phyloP scores from a whole-genome alignment of 495 filamentous ascomycete species.

The Cetradonia linearis region DNA sequence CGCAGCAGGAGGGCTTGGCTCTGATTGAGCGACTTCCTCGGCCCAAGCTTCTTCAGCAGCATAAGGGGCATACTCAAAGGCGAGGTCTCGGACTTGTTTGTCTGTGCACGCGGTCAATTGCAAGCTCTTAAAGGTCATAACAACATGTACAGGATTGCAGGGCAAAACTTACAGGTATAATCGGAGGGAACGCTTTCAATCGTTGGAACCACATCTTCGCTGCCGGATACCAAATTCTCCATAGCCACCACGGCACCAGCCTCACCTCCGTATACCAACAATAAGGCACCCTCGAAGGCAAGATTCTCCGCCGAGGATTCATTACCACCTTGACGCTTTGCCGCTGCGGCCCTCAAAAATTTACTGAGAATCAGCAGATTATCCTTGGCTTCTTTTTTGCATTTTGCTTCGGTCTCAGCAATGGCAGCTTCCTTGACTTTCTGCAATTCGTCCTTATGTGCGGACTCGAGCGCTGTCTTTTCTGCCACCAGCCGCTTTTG shows the following conservation, averaged over 20 bases:
- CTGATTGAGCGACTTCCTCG: conserved; percentile 38
- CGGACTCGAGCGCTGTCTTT: conserved; percentile 61
- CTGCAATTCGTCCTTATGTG: conserved; percentile 59
- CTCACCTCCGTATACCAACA: conserved; percentile 81
- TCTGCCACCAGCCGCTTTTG: conserved; percentile 55
- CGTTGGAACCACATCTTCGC: conserved; percentile 57
- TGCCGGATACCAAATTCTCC: conserved; percentile 73
- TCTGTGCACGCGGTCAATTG: conserved; percentile 28
- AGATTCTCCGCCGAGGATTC: conserved; percentile 59
- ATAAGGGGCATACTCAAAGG: conserved; percentile 42
- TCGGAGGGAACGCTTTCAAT: conserved; percentile 54
- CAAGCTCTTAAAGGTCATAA: conserved; percentile 26
- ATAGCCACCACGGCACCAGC: conserved; percentile 70
- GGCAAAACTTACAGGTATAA: conserved; percentile 59
- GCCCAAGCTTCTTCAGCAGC: conserved; percentile 35
- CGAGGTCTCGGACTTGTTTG: conserved; percentile 31
- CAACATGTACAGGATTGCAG: not conserved
- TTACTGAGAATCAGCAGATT: conserved; percentile 60
- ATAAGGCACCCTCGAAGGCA: conserved; percentile 83
- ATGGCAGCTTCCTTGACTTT: conserved; percentile 56
- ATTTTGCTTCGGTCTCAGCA: conserved; percentile 49
- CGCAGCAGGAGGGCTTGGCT: conserved; percentile 34
- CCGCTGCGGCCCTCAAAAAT: conserved; percentile 70
- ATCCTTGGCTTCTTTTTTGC: conserved; percentile 41
- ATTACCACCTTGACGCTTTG: conserved; percentile 54